Evolutionary conservation across 2,329 filamentous ascomycete species (phyloP), one percentile per base, ranked within the genome.

Genomic region (Westerdykella sp.): DNA sequence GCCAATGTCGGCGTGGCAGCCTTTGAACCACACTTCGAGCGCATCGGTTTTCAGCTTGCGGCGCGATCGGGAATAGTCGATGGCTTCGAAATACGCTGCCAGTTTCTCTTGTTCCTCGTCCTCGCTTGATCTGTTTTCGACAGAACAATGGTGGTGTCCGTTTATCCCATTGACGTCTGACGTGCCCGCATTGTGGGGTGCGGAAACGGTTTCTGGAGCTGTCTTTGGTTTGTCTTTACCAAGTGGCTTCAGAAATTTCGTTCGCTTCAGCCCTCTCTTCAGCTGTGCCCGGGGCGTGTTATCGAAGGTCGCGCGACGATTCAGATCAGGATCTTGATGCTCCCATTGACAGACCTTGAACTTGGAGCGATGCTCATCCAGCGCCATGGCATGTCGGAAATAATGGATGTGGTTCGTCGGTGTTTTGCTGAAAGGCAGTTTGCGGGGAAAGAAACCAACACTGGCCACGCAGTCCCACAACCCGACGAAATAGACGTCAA

Each of bases 301-400:
- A 21, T 48, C 46, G n/a, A 48, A 28, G 5, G 46, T 50, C 3
- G 41, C 32, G 25, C 31, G 16, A 13, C 38, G 37, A 28, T 28
- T 28, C 7, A 28, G 25, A 11, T 43, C 41, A 11, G 54, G 50
- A 41, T 67, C 55, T 34, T 62, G 51, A 22, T 63, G 54, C 32
- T 62, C 53, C 53, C 59, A 70, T 39, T 66, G 65, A 31, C 61
- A 68, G 14, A 67, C 52, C 41, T 71, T 70, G 62, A 72, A 72
- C 44, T 72, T 72, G 5, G 68, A 60, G 34, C 69, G 51, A 40
- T 65, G 68, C 49, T 73, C 70, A 48, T 72, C 69, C 10, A 72
- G 51, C 2, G 67, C 68, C 63, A 73, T 70, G 7, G 69, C 70
- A 47, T 73, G 70, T 16, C 70, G 54, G 47, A 73, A 71, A 49